Conservation (phyloP, 2,329 filamentous ascomycete genomes). For the Fonsecaea multimorphosa region DNA sequence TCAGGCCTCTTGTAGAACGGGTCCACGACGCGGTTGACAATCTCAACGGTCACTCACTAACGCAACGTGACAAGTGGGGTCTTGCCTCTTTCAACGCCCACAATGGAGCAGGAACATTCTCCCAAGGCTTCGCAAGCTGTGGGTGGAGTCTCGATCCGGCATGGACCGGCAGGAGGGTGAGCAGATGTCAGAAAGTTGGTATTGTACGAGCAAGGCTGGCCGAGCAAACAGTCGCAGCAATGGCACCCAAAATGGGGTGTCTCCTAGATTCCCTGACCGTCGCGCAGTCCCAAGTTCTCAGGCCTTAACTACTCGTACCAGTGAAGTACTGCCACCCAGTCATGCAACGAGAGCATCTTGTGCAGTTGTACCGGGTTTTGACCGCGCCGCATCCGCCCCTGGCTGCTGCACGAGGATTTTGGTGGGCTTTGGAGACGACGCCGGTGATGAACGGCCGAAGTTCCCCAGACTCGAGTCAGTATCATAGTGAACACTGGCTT, state of each 20-base stretch:
- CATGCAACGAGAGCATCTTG: not conserved
- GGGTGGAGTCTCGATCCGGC: conserved; percentile 21
- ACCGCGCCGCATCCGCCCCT: conserved; percentile 15
- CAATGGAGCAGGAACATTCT: not conserved
- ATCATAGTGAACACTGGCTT: conserved; percentile 6
- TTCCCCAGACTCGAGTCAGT: conserved; percentile 29
- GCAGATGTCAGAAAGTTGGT: conserved; percentile 10
- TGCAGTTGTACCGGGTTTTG: conserved; percentile 1
- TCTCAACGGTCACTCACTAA: not conserved
- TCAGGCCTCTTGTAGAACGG: conserved; percentile 8
- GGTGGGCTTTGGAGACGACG: conserved; percentile 8
- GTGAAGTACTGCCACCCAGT: not conserved
- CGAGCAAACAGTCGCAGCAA: not conserved
- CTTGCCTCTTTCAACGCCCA: not conserved
- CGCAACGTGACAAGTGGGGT: conserved; percentile 1
- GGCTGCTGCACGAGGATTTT: conserved; percentile 5
- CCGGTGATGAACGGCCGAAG: conserved; percentile 20
- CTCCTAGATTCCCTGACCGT: not conserved
- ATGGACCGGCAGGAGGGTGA: conserved; percentile 12
- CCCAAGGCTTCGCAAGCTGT: not conserved
- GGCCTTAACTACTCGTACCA: conserved; percentile 5
- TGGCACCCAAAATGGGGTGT: too few relatives aligned
- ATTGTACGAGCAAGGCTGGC: not conserved
- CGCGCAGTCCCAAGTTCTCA: not conserved
- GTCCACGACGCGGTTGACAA: not conserved